phyloP scores from a whole-genome alignment of 345 rosid species.

The Cardamine resedifolia region DNA sequence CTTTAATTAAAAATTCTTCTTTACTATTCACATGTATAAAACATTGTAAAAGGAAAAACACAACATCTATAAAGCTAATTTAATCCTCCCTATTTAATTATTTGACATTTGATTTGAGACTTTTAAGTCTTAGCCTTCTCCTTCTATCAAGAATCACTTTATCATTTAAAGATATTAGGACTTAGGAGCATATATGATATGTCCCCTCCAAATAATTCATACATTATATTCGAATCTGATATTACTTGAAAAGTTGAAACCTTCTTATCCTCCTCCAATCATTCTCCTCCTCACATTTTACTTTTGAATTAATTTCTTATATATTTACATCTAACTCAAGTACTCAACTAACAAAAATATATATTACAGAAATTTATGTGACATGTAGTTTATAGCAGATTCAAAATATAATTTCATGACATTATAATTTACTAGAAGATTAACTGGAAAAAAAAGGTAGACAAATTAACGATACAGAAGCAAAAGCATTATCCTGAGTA shows the following conservation, averaged over 20 bases:
- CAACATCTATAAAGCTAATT: not conserved
- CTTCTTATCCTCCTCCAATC: conserved; percentile 18
- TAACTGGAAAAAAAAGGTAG: not conserved
- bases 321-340: not conserved
- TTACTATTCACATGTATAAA: not conserved
- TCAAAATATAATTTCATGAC: not conserved
- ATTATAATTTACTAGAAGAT: conserved; percentile 8
- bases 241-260: not conserved
- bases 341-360: not conserved
- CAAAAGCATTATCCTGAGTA: conserved; percentile 10
- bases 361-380: not conserved
- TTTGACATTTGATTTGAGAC: not conserved
- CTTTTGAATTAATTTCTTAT: not conserved
- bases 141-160: not conserved
- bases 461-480: not conserved
- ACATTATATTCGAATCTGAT: not conserved
- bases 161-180: not conserved
- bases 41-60: not conserved
- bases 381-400: too few relatives aligned
- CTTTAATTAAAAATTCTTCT: not conserved
- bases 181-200: too few relatives aligned
- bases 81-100: not conserved
- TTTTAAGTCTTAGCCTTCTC: not conserved
- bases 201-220: conserved; percentile 3
- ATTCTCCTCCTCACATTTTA: conserved; percentile 23